Conservation (phyloP, 2,329 filamentous ascomycete genomes). For the Colletotrichum sp. region DNA sequence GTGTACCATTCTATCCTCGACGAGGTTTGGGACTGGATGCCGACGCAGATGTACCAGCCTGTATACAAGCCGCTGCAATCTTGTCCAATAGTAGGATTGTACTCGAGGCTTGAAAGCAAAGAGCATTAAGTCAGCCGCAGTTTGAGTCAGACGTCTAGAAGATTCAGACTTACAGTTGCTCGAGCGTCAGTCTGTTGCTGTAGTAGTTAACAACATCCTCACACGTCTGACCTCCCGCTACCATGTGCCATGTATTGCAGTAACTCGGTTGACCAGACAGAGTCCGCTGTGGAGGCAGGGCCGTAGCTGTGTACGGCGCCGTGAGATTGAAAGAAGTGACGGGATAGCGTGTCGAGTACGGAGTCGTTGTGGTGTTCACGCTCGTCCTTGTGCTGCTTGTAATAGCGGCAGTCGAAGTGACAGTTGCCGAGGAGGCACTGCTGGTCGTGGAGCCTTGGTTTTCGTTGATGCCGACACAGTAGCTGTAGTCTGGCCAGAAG, state of each 20-base stretch:
- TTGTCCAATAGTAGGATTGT: conserved; percentile 16
- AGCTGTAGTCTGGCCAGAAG: conserved; percentile 27
- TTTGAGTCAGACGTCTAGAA: not conserved
- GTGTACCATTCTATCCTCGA: conserved; percentile 3
- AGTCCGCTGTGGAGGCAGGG: not conserved
- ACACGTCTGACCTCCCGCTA: not conserved
- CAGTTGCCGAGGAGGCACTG: not conserved
- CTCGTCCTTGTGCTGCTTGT: conserved; percentile 7
- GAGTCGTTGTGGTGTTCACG: not conserved
- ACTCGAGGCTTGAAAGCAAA: not conserved
- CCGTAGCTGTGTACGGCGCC: not conserved
- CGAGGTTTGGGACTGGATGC: not conserved
- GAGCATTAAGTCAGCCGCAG: not conserved
- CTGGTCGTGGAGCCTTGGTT: not conserved
- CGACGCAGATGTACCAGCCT: not conserved
- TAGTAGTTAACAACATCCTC: not conserved
- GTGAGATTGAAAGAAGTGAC: conserved; percentile 5
- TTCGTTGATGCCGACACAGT: conserved; percentile 28
- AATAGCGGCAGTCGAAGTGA: not conserved
- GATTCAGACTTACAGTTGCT: not conserved
- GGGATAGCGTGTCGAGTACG: conserved; percentile 2
- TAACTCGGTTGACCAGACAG: not conserved
- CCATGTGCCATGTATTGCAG: not conserved
- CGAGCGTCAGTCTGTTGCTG: not conserved
- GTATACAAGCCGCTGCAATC: conserved; percentile 19